Base-by-base conservation (phyloP, 2,329 filamentous ascomycete species). In the Cadophora malorum region DNA sequence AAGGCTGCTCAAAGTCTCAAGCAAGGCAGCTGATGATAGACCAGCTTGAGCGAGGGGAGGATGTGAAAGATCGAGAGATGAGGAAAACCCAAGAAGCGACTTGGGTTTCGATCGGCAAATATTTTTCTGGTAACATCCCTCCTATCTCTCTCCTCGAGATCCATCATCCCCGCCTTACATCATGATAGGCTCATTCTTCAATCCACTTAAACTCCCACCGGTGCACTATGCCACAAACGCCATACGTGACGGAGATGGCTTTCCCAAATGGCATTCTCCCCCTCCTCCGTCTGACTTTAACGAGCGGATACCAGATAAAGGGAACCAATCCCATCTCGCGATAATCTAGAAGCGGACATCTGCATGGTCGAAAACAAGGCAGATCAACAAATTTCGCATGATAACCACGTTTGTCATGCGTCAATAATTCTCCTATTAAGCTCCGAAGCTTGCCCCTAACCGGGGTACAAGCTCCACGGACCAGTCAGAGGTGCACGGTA, bases 401-500 rank as follows among this genome's bases (percentile, higher is more conserved):
- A 41, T 21, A 59, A n/a, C 35, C 33, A 19, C 21, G 35, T 59
- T 59, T 45, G 35, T 21, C 38, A 12, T 59, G 56, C 35, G 21
- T 45, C 56, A 41, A 41, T 41, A 59, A 59, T 25, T 59, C 56
- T 59, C 56, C 56, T 59, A 25, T 59, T 59, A 59, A 59, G 56
- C 28, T 12, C 56, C 56, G 56, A 45, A 38, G 31, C 19, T 28
- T 31, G 56, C 33, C 56, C 56, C 56, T 58, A 58, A 38, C 33
- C 16, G 55, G 31, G 33, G 31, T 38, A 41, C 10, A 59, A 10
- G 8, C 10, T 38, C 35, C 21, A 41, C 23, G n/a, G 23, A 38
- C 56, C 35, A 59, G 56, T 59, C 10, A 25, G 2, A 45, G 21
- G 8, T 21, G 4, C 2, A 1, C 35, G 35, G 35, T n/a, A 59